Conservation (phyloP, 2,329 filamentous ascomycete species). For the Ceratocystis papillata region DNA sequence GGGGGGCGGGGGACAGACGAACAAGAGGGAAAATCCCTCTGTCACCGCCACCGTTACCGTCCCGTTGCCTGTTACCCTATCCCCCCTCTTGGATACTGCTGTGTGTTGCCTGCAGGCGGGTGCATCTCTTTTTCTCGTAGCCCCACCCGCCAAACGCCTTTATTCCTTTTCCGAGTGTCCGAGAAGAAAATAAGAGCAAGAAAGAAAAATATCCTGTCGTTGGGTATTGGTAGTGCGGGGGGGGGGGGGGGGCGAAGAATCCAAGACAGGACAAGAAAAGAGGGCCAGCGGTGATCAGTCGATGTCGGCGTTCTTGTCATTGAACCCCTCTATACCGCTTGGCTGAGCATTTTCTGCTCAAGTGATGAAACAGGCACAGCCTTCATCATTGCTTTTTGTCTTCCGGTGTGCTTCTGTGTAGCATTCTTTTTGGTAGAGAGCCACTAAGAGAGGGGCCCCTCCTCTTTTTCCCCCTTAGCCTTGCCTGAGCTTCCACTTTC, state of each 20-base stretch:
- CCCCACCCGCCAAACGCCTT: constrained; percentile 7
- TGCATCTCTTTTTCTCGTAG: not conserved
- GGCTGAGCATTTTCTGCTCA: not conserved
- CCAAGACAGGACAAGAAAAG: not conserved
- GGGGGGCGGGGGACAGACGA: not conserved
- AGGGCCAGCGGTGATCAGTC: not conserved
- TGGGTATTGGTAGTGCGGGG: too few relatives aligned
- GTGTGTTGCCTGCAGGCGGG: not conserved
- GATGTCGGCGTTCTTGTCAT: not conserved
- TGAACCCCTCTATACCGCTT: not conserved
- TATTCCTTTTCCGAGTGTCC: not conserved
- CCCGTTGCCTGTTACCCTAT: not conserved
- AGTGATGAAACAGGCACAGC: constrained; percentile 16
- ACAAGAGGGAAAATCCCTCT: not conserved
- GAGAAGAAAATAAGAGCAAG: not conserved
- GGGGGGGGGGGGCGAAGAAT: too few relatives aligned
- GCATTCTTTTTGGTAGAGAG: not conserved
- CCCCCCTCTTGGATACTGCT: not conserved
- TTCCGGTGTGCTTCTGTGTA: not conserved
- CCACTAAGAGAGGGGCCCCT: not conserved
- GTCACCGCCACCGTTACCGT: too few relatives aligned
- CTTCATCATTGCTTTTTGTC: not conserved
- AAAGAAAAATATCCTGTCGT: not conserved
- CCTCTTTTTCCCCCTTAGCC: not conserved
- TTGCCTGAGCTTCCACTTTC: not conserved